These are phyloP conservation scores for Priceomyces fermenticarens DNA, from an alignment of 805 yeast genomes.

Conservation along the genomic window DNA sequence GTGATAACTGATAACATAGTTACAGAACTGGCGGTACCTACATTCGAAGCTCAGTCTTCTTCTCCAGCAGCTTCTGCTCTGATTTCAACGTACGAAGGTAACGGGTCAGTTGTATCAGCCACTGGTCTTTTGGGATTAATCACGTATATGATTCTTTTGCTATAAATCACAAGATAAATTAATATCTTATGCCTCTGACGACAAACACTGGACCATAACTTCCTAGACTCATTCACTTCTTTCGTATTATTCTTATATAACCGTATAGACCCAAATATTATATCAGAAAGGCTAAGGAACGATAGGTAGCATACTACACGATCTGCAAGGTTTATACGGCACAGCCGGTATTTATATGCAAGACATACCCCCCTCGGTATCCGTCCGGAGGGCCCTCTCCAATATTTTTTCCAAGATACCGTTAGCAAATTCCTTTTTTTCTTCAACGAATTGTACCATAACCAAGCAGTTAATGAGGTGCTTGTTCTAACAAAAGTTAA, in stretches of 20 bases:
- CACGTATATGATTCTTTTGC: conserved; percentile 15
- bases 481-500: conserved; percentile 4
- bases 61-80: conserved; percentile 12
- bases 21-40: conserved; percentile 27
- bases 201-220: not conserved
- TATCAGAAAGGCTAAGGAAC: too few species aligned
- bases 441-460: too few species aligned
- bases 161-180: not conserved
- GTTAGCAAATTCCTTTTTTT: too few species aligned
- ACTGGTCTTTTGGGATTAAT: conserved; percentile 23
- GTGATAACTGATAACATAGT: conserved; percentile 42
- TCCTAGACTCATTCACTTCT: conserved; percentile 1
- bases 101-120: conserved; percentile 17
- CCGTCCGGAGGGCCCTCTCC: too few species aligned
- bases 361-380: too few species aligned
- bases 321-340: too few species aligned
- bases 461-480: not conserved
- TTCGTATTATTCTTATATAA: not conserved
- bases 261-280: too few species aligned
- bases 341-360: too few species aligned
- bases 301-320: too few species aligned
- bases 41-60: conserved; percentile 12
- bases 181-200: not conserved
- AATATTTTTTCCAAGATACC: too few species aligned
- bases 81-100: conserved; percentile 26